Percentiles rank a stretch among this genome's conserved stretches.
These are phyloP conservation scores for Leishmania amazonensis DNA, from an alignment of 208 protist genomes.

Conservation along the genomic window DNA sequence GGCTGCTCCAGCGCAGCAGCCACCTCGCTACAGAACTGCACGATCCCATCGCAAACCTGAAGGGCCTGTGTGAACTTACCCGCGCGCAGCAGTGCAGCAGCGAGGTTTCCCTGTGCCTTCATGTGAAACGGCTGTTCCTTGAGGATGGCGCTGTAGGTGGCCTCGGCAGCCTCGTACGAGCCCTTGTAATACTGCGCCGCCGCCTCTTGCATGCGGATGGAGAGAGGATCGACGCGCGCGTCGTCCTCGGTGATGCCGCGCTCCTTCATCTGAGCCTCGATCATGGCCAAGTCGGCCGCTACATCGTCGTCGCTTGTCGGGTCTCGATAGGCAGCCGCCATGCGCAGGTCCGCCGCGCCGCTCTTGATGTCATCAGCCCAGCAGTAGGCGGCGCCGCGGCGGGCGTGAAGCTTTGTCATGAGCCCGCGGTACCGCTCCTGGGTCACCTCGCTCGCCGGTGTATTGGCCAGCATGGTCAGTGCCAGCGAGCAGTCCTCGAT, in stretches of 20 bases:
- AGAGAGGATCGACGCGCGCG: constrained; percentile 26
- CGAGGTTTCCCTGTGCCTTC: constrained; percentile 76
- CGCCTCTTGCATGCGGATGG: constrained; percentile 60
- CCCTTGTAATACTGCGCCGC: constrained; percentile 69
- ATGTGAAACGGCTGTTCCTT: constrained; percentile 53
- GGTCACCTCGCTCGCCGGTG: constrained; percentile 87
- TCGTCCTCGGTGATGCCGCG: constrained; percentile 28
- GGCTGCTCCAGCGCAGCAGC: constrained; percentile 78
- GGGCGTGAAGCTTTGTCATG: constrained; percentile 86
- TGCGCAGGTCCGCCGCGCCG: constrained; percentile 78
- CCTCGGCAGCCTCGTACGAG: constrained; percentile 50
- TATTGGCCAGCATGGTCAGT: constrained; percentile 89
- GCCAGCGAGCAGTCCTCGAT: constrained; percentile 90
- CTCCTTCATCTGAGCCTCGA: constrained; percentile 46
- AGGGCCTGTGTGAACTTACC: constrained; percentile 68
- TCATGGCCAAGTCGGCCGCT: constrained; percentile 46
- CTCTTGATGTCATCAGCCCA: constrained; percentile 70
- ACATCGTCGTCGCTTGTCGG: constrained; percentile 63
- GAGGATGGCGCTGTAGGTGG: constrained; percentile 69
- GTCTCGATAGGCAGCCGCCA: constrained; percentile 84
- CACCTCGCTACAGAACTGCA: constrained; percentile 81
- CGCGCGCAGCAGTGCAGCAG: constrained; percentile 69
- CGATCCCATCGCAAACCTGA: constrained; percentile 67
- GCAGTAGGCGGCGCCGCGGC: constrained; percentile 83
- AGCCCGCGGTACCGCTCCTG: constrained; percentile 87